Conservation (phyloP, 805 yeast genomes). For the Kluyveromyces dobzhanskii region DNA sequence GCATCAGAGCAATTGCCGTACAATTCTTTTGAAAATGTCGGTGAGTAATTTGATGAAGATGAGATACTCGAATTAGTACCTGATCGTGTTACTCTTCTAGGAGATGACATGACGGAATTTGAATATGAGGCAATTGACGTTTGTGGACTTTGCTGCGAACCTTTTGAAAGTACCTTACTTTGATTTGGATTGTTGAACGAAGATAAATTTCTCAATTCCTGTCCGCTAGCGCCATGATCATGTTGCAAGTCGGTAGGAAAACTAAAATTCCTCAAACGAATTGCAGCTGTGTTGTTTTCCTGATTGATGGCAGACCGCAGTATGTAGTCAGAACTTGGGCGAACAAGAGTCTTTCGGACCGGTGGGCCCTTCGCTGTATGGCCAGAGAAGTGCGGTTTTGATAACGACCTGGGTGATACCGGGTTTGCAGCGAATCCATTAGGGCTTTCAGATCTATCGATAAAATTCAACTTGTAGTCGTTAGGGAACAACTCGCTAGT, state of each 20-base stretch:
- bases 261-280: constrained; percentile 5
- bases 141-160: neutral
- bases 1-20: neutral
- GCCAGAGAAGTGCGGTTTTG: neutral
- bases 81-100: constrained; percentile 1
- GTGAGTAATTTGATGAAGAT: neutral
- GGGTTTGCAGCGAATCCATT: neutral
- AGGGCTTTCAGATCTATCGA: neutral
- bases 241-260: constrained; percentile 3
- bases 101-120: neutral
- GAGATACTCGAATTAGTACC: constrained; percentile 1
- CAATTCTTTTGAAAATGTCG: neutral
- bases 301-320: neutral
- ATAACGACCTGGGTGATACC: neutral
- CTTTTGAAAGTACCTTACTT: neutral
- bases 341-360: too few relatives aligned
- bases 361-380: neutral
- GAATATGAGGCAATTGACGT: neutral
- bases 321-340: neutral
- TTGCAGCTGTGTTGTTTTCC: neutral
- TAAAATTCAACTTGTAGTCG: neutral
- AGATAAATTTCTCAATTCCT: neutral
- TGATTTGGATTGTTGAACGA: neutral
- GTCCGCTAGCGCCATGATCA: neutral
- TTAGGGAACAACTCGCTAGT: neutral